phyloP scores from a whole-genome alignment of 495 filamentous ascomycete genomes.

The Saxophila tyrrhenica region DNA sequence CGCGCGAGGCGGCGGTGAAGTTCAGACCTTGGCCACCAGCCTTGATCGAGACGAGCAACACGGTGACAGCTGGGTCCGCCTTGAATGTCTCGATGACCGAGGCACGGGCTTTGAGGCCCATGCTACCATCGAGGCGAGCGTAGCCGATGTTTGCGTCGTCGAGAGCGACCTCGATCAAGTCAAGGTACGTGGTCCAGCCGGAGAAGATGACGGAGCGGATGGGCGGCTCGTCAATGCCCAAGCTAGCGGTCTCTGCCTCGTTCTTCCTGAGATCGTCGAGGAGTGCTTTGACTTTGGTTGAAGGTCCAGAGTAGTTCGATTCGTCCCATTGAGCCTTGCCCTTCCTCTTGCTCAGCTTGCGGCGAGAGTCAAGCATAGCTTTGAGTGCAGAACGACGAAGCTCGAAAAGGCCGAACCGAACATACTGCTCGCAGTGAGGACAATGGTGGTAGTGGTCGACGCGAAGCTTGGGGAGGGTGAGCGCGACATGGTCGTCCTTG shows the following conservation, averaged over 20 bases:
- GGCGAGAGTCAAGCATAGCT: constrained; percentile 40
- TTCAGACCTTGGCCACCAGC: constrained; percentile 91
- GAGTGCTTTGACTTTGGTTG: constrained; percentile 80
- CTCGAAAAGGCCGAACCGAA: constrained; percentile 48
- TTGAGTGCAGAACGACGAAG: constrained; percentile 56
- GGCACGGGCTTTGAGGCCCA: constrained; percentile 59
- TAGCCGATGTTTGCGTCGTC: constrained; percentile 53
- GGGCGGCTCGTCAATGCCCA: constrained; percentile 45
- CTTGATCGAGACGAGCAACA: constrained; percentile 83
- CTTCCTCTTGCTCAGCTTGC: constrained; percentile 46
- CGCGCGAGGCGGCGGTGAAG: constrained; percentile 69
- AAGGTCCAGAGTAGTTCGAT: constrained; percentile 59
- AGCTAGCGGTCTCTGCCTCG: constrained; percentile 45
- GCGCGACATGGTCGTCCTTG: constrained; percentile 41
- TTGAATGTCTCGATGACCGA: constrained; percentile 65
- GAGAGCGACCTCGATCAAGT: constrained; percentile 82
- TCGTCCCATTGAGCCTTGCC: constrained; percentile 30
- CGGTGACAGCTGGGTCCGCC: constrained; percentile 55
- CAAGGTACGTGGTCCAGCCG: constrained; percentile 84
- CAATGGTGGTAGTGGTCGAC: constrained; percentile 42
- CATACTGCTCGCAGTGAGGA: constrained; percentile 50
- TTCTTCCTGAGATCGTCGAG: constrained; percentile 52
- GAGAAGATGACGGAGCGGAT: constrained; percentile 88
- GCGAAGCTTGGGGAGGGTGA: constrained; percentile 28
- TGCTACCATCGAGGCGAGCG: constrained; percentile 79